phyloP scores from a whole-genome alignment of 176 grass and related monocot genomes.

The Phragmites australis region DNA sequence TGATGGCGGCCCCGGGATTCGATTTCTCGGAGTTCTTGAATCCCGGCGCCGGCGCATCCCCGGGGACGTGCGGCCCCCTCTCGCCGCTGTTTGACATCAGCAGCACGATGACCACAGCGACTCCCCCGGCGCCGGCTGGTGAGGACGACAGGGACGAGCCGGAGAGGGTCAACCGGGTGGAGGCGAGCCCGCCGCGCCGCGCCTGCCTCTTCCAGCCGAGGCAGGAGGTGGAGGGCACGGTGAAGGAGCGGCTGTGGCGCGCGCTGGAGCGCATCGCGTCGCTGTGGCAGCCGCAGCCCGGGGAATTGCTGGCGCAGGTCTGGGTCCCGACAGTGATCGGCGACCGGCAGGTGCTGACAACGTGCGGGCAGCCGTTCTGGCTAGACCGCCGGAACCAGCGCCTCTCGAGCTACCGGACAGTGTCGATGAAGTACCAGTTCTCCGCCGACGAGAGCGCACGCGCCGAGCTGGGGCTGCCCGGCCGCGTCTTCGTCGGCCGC shows the following conservation, averaged over 20 bases:
- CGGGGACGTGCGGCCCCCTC: slow-evolving; percentile 15
- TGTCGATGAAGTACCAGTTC: slow-evolving; percentile 77
- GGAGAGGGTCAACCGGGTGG: background rate
- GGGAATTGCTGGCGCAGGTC: slow-evolving; percentile 77
- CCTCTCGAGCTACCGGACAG: slow-evolving; percentile 61
- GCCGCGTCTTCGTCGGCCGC: slow-evolving; percentile 82
- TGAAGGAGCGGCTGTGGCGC: slow-evolving; percentile 64
- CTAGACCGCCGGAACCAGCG: slow-evolving; percentile 50
- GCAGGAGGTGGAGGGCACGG: background rate
- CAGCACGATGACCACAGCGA: slow-evolving; percentile 39
- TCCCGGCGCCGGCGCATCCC: background rate
- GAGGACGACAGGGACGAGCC: background rate
- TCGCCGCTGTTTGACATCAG: slow-evolving; percentile 50
- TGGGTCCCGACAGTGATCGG: slow-evolving; percentile 78
- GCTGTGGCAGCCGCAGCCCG: slow-evolving; percentile 43
- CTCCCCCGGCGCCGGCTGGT: background rate
- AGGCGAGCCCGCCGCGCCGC: background rate
- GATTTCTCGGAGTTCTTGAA: slow-evolving; percentile 51
- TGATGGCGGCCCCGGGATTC: slow-evolving; percentile 43
- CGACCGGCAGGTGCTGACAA: slow-evolving; percentile 79
- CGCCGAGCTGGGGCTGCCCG: slow-evolving; percentile 61
- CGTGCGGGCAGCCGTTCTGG: slow-evolving; percentile 80
- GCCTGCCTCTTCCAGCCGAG: slow-evolving; percentile 33
- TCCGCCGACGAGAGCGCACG: slow-evolving; percentile 69
- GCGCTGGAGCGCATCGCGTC: slow-evolving; percentile 70